Evolutionary conservation across 2,329 filamentous ascomycete genomes (phyloP).

Genomic region (Neocucurbitaria cava): DNA sequence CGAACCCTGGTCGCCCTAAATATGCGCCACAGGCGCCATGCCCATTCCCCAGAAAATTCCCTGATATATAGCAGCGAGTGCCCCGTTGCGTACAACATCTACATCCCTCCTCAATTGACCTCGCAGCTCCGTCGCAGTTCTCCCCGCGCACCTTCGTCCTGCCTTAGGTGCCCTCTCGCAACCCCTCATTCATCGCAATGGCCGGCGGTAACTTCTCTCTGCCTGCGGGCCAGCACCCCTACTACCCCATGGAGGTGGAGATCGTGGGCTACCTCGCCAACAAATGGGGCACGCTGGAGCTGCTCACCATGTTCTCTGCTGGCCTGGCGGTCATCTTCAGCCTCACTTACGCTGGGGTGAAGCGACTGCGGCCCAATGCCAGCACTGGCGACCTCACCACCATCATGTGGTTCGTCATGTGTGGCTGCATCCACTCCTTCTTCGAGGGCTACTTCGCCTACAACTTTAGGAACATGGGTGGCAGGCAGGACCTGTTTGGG

Average conservation of each 20-base stretch:
- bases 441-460: conserved; percentile 87
- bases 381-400: conserved; percentile 62
- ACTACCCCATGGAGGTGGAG: conserved; percentile 70
- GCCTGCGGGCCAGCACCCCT: conserved; percentile 62
- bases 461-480: conserved; percentile 70
- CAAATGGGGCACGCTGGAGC: conserved; percentile 63
- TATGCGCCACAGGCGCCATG: background rate
- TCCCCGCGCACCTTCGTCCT: background rate
- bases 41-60: background rate
- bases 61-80: background rate
- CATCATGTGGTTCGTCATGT: conserved; percentile 79
- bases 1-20: background rate
- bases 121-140: background rate
- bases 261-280: conserved; percentile 73
- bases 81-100: background rate
- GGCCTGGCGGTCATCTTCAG: conserved; percentile 65
- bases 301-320: conserved; percentile 67
- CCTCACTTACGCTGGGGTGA: conserved; percentile 62
- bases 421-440: conserved; percentile 75
- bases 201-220: conserved; percentile 17
- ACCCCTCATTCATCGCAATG: conserved; percentile 14
- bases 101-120: background rate
- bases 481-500: conserved; percentile 74
- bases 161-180: background rate
- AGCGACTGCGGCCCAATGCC: conserved; percentile 61